Conservation (phyloP, 1,139 yeast genomes). For the Yamadazyma friedrichii region DNA sequence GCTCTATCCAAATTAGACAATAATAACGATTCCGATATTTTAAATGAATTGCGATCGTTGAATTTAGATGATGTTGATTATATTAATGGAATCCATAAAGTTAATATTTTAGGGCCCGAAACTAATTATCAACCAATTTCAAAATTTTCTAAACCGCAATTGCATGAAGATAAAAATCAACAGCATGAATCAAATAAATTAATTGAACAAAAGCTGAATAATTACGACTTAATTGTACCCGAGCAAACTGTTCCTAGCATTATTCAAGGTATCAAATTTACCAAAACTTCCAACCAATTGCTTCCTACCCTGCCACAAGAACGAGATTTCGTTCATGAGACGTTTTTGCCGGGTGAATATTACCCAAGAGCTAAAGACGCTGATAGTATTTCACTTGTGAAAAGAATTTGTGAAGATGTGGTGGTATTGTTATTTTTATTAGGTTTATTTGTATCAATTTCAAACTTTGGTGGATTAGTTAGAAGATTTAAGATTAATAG, state of each 20-base stretch:
- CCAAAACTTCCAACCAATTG: constrained; percentile 15
- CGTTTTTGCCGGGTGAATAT: constrained; percentile 8
- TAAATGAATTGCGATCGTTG: constrained; percentile 17
- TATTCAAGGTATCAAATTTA: constrained; percentile 40
- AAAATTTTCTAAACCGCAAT: constrained; percentile 20
- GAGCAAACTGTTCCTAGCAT: constrained; percentile 23
- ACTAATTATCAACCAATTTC: constrained; percentile 40
- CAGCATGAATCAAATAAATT: background rate
- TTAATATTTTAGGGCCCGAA: constrained; percentile 31
- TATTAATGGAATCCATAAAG: constrained; percentile 53
- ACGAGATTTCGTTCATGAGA: constrained; percentile 8
- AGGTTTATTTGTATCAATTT: constrained; percentile 31
- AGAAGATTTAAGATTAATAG: constrained; percentile 6
- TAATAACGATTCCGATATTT: constrained; percentile 9
- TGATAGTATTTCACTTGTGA: constrained; percentile 14
- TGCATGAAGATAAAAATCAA: background rate
- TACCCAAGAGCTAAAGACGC: constrained; percentile 2
- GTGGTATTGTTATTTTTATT: constrained; percentile 36
- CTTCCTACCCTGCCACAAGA: constrained; percentile 12
- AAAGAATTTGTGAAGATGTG: constrained; percentile 50
- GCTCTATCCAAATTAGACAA: constrained; percentile 27
- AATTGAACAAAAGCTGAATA: background rate
- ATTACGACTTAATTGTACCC: constrained; percentile 10
- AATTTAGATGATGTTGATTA: constrained; percentile 23
- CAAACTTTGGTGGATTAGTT: constrained; percentile 32